Evolutionary conservation across 495 filamentous ascomycete genomes (phyloP), one percentile per base, ranked within the genome.

Genomic region (Talaromyces nanjingensis): DNA sequence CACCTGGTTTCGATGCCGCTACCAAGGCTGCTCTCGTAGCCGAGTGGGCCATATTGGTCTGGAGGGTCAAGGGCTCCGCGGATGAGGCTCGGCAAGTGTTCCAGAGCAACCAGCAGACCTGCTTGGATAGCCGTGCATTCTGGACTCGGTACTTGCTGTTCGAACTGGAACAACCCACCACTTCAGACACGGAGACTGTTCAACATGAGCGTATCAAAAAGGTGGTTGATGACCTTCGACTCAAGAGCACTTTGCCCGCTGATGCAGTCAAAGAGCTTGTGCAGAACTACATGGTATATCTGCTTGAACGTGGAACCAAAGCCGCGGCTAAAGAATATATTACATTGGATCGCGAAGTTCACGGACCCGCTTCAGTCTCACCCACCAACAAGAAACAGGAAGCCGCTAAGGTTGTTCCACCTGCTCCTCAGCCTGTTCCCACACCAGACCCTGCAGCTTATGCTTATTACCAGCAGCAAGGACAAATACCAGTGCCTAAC

Each of bases 101-200:
- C 78, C 77, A 89, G 65, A 88, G 86, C 69, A 91, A 96, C 69
- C 83, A 91, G 59, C 86, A 92, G 66, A 91, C 87, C 80, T 97
- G 96, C 73, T 81, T 89, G 16, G 90, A 93, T 67, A 96, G 91
- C 69, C 83, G 85, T n/a, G 82, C 87, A 24, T 99, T 99, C 84
- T 98, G 93, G 93, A 82, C 86, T 63, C 90, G 87, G 72, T 99
- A 91, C 75, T 82, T 98, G 11, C 77, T 86, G 59, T 97, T 99
- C 66, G 94, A 99, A 78, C 79, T 96, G 47, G 87, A 90, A 42
- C 96, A 97, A 70, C 89, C 91, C 8, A 92, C 90, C 3, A 89
- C 79, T 63, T 73, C 78, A 0, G 83, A 82, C 37, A 83, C 83
- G 2, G 91, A 96, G 67, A 55, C 73, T 0, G 77, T 83, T 60